phyloP scores from a whole-genome alignment of 768 basidiomycete species.

The Kwoniella dendrophila region DNA sequence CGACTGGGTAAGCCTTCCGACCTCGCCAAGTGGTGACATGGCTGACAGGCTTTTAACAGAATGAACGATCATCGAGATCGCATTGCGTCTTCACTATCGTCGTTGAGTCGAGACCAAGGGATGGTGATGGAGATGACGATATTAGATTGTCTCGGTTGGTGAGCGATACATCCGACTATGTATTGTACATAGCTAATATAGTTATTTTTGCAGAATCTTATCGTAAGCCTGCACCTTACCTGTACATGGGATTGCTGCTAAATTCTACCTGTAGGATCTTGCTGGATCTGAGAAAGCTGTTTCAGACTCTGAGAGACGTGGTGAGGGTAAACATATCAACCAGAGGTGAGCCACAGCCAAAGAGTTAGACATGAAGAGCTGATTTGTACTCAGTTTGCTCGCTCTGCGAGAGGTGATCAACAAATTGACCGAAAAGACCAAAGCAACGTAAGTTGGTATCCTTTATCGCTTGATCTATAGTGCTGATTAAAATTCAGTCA shows the following conservation, averaged over 20 bases:
- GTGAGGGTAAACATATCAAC: constrained; percentile 57
- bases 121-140: constrained; percentile 46
- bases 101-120: constrained; percentile 44
- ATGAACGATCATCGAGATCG: constrained; percentile 54
- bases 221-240: constrained; percentile 9
- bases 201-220: constrained; percentile 13
- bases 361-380: not conserved
- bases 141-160: constrained; percentile 52
- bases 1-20: constrained; percentile 46
- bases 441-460: constrained; percentile 29
- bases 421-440: constrained; percentile 53
- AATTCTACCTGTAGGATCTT: constrained; percentile 41
- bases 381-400: constrained; percentile 36
- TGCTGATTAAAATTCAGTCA: constrained; percentile 30
- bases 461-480: not conserved
- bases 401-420: constrained; percentile 51
- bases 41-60: constrained; percentile 24
- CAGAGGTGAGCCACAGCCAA: constrained; percentile 37
- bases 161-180: constrained; percentile 4
- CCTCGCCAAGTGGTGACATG: not conserved
- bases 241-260: not conserved
- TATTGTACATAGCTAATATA: not conserved
- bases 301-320: constrained; percentile 51
- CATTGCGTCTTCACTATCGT: constrained; percentile 57
- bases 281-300: constrained; percentile 57